These are phyloP conservation scores for Rutstroemia sp. DNA, from an alignment of 2,329 filamentous ascomycete species.

Conservation along the genomic window DNA sequence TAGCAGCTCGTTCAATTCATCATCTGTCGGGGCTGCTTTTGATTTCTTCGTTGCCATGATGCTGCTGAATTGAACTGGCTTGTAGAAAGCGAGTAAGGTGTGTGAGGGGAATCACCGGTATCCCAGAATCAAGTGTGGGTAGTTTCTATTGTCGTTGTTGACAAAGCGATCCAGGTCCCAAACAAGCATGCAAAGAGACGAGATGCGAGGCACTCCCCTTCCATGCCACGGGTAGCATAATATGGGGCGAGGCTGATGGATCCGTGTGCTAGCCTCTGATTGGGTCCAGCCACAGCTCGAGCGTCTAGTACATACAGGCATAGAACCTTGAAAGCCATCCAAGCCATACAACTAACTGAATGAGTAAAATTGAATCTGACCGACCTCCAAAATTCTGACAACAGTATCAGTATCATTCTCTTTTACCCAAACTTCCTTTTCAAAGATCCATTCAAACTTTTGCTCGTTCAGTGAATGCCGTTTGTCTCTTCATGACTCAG, in stretches of 20 bases:
- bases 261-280: neutral
- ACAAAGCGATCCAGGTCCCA: neutral
- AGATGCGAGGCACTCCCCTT: neutral
- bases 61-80: neutral
- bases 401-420: neutral
- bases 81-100: too few relatives aligned
- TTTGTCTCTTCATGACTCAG: too few relatives aligned
- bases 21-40: conserved; percentile 48
- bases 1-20: conserved; percentile 60
- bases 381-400: conserved; percentile 2
- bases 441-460: too few relatives aligned
- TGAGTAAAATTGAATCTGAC: conserved; percentile 9
- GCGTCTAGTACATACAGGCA: neutral
- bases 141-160: neutral
- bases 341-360: neutral
- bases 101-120: too few relatives aligned
- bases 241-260: neutral
- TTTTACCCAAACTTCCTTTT: too few relatives aligned
- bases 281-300: conserved; percentile 8
- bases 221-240: neutral
- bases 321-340: neutral
- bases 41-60: conserved; percentile 55
- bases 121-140: too few relatives aligned
- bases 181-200: too few relatives aligned
- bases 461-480: too few relatives aligned